phyloP scores from a whole-genome alignment of 305 asterid genomes.

The Fraxinus xanthoxyloides region DNA sequence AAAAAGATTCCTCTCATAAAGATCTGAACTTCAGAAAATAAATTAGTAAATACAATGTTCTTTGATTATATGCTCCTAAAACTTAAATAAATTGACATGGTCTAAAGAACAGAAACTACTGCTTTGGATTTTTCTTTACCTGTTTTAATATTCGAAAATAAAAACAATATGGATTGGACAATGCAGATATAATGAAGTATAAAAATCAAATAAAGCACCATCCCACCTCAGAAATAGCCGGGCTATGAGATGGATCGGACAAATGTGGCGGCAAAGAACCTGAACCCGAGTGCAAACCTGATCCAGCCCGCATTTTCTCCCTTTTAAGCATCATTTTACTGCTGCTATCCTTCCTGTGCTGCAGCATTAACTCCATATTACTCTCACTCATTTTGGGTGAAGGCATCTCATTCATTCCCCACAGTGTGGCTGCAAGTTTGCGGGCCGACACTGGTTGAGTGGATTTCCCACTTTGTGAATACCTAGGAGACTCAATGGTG shows the following conservation, averaged over 20 bases:
- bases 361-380: constrained; percentile 33
- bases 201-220: neutral
- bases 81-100: neutral
- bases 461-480: constrained; percentile 59
- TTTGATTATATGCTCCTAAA: neutral
- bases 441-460: constrained; percentile 82
- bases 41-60: neutral
- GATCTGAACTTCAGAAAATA: neutral
- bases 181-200: neutral
- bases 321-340: constrained; percentile 36
- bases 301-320: constrained; percentile 48
- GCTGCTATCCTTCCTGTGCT: constrained; percentile 33
- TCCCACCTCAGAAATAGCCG: constrained; percentile 61
- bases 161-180: neutral
- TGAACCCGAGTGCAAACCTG: constrained; percentile 36
- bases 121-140: neutral
- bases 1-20: neutral
- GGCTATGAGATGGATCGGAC: constrained; percentile 92
- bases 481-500: constrained; percentile 55
- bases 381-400: constrained; percentile 56
- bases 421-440: constrained; percentile 78
- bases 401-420: constrained; percentile 92
- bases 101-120: neutral
- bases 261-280: constrained; percentile 69
- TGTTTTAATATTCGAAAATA: neutral